These are phyloP conservation scores for Chlamydomonas applanata DNA, from an alignment of 139 green algal species.

Conservation along the genomic window DNA sequence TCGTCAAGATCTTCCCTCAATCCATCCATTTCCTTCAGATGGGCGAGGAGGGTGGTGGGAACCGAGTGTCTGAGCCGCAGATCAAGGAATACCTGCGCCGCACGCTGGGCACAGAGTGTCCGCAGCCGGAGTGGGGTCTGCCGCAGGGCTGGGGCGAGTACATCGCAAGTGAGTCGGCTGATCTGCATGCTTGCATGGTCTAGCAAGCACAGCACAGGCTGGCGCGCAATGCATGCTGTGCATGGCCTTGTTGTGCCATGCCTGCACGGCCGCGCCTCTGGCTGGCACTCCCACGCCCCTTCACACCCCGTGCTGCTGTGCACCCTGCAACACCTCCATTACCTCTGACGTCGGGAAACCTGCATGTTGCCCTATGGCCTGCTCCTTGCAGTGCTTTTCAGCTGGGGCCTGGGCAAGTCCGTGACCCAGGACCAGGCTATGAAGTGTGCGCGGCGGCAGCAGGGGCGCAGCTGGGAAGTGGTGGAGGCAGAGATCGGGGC, in stretches of 20 bases:
- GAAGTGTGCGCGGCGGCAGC: slow-evolving; percentile 69
- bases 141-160: slow-evolving; percentile 72
- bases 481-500: slow-evolving; percentile 57
- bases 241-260: neutral
- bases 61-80: slow-evolving; percentile 74
- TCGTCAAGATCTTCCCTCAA: slow-evolving; percentile 75
- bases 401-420: slow-evolving; percentile 45
- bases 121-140: slow-evolving; percentile 75
- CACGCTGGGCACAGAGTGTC: slow-evolving; percentile 64
- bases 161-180: slow-evolving; percentile 40
- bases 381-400: slow-evolving; percentile 60
- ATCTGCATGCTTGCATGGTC: neutral
- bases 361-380: neutral
- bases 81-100: slow-evolving; percentile 78
- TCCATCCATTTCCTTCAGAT: slow-evolving; percentile 35
- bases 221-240: too few relatives aligned
- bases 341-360: neutral
- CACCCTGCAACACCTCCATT: neutral
- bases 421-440: slow-evolving; percentile 63
- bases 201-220: too few relatives aligned
- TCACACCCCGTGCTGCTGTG: neutral
- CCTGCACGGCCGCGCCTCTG: too few relatives aligned
- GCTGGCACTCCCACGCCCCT: neutral
- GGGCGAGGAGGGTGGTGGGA: slow-evolving; percentile 68
- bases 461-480: slow-evolving; percentile 81